Base-by-base conservation (phyloP, 2,329 filamentous ascomycete species). In the Pseudopyrenochaeta lycopersici region DNA sequence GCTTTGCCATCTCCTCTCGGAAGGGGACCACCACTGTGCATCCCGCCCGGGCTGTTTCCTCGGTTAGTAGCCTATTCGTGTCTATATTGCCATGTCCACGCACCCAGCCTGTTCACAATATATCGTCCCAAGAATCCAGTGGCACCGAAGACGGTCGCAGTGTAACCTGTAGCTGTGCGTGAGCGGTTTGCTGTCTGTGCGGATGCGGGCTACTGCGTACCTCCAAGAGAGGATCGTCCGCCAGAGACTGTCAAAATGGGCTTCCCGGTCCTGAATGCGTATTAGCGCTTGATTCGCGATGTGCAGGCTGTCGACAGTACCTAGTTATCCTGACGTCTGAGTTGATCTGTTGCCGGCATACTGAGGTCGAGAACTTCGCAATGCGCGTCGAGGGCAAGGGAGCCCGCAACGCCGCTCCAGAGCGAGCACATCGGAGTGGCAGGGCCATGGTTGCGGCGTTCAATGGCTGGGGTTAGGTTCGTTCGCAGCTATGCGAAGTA, bases 1-100 rank as follows among this genome's bases (percentile, higher is more conserved):
- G 89, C 85, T 98, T 98, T 67, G 90, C 84, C 93, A 97, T 98
- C 80, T 98, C 95, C 82, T 99, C 95, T 40, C 95, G 89, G 84
- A 87, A 99, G 44, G 95, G 95, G 55, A 98, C 79, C 55, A 99
- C 87, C 35, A 99, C 95, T 33, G 90, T 97, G 79, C 92, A 96
- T 88, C 95, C 95, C 80, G 92, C 88, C 61, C 91, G 89, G 67
- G 95, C 94, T 96, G 71, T 71, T 67, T 43, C 43, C 47, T 10
- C 46, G 14, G 39, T 72, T 63, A 74, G 66, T 47, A 35, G 43
- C 40, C 30, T 20, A 14, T 38, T 20, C 15, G 44, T n/a, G 21
- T 29, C 35, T 27, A n/a, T 1, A 17, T 10, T n/a, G 40, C 17
- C 32, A 14, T 11, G n/a, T 44, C 27, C 7, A 66, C 80, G 58